These are phyloP conservation scores for Trypethelium eluteriae DNA, from an alignment of 495 filamentous ascomycete genomes.

Conservation along the genomic window DNA sequence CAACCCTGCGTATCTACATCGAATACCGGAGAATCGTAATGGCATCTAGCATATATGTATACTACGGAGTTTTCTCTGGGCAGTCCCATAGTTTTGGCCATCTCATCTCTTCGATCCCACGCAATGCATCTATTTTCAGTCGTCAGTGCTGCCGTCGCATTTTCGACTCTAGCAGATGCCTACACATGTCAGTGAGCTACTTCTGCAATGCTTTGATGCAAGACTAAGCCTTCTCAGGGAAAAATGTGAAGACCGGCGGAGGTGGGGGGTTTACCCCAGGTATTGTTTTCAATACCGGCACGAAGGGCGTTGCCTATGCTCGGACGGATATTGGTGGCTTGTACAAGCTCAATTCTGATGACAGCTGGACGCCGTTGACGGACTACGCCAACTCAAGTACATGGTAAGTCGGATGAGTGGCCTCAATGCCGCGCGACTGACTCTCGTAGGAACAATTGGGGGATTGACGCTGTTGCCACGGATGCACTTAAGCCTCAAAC, in stretches of 20 bases:
- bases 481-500: constrained; percentile 48
- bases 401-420: constrained; percentile 23
- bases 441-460: constrained; percentile 43
- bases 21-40: neutral
- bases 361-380: constrained; percentile 52
- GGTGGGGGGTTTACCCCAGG: constrained; percentile 56
- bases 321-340: constrained; percentile 57
- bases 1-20: neutral
- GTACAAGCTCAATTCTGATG: constrained; percentile 47
- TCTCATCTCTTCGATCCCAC: neutral
- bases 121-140: neutral
- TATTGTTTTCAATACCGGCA: constrained; percentile 51
- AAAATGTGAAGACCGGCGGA: constrained; percentile 8
- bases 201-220: neutral
- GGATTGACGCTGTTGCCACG: constrained; percentile 50
- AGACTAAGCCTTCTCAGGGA: neutral
- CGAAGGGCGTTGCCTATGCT: constrained; percentile 51
- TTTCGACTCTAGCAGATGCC: neutral
- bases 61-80: neutral
- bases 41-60: neutral
- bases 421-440: neutral
- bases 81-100: neutral
- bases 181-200: constrained; percentile 4
- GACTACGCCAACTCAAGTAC: constrained; percentile 32
- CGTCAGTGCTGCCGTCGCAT: neutral